A percentile compares a stretch with the other conserved stretches of the same genome.
Evolutionary conservation across 2,329 filamentous ascomycete genomes (phyloP).

Genomic region (Rhexocercosporidium sp.): DNA sequence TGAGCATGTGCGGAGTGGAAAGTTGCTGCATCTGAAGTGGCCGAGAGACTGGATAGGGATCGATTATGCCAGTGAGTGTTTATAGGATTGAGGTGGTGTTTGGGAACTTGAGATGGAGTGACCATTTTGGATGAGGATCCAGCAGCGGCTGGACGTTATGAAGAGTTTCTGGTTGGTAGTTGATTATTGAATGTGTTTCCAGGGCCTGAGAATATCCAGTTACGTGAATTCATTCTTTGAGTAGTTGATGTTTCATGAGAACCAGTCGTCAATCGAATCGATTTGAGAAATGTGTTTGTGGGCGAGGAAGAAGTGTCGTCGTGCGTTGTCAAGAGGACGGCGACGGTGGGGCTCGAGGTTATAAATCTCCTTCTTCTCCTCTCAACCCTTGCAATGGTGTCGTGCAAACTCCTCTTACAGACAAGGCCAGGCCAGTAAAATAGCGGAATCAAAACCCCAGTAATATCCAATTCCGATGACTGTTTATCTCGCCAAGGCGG

Average conservation of each 20-base stretch:
- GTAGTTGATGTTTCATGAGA: not conserved
- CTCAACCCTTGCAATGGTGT: not conserved
- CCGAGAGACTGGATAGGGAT: slow-evolving; percentile 36
- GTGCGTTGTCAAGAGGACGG: slow-evolving; percentile 12
- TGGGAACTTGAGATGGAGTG: slow-evolving; percentile 9
- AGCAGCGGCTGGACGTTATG: slow-evolving; percentile 11
- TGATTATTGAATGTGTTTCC: not conserved
- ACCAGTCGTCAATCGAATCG: not conserved
- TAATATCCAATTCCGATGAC: not conserved
- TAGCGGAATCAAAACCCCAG: not conserved
- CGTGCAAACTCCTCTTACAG: not conserved
- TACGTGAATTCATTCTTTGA: slow-evolving; percentile 7
- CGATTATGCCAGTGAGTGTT: slow-evolving; percentile 31
- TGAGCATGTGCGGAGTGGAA: slow-evolving; percentile 40
- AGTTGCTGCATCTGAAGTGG: slow-evolving; percentile 36
- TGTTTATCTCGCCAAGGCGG: slow-evolving; percentile 3
- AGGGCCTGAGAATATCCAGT: not conserved
- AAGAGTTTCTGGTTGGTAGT: not conserved
- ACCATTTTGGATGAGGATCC: slow-evolving; percentile 14
- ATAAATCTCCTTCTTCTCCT: not conserved
- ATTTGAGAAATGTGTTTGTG: slow-evolving; percentile 3
- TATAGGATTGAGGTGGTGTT: slow-evolving; percentile 18
- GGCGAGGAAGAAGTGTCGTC: not conserved
- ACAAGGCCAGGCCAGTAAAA: not conserved
- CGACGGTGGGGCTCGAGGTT: not conserved